Base-by-base conservation (phyloP, 1,284 basidiomycete genomes). In the Ganoderma boninense region DNA sequence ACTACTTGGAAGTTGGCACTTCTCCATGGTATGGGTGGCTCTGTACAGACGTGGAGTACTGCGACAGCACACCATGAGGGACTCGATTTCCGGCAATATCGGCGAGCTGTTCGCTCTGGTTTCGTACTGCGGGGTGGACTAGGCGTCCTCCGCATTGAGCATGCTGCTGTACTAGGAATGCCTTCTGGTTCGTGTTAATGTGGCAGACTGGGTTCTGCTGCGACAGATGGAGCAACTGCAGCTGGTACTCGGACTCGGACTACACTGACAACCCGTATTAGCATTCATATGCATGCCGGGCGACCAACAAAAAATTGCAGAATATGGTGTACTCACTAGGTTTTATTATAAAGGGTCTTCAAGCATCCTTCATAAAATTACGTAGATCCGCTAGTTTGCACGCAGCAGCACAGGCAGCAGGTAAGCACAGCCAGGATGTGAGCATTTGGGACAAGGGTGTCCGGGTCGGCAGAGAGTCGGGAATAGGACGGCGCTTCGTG, bases 401-500 rank as follows among this genome's bases (percentile, higher is more conserved):
- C n/a, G n/a, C n/a, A n/a, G n/a, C n/a, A n/a, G n/a, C n/a, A n/a
- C n/a, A n/a, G n/a, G n/a, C n/a, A n/a, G n/a, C n/a, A n/a, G n/a
- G 42, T 43, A n/a, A 8, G n/a, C 7, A 16, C 4, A 16, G 14
- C 7, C 7, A 23, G 20, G 7, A 23, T n/a, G n/a, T 23, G 11
- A 20, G 20, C 5, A 20, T n/a, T 13, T 1, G 49, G n/a, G 49
- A 52, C 46, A 49, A 29, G 52, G 26, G 13, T 6, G 23, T 5
- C 23, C 26, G 54, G 29, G 44, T 18, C 26, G 54, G 54, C 26
- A 10, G 13, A 4, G 46, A 32, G 54, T 56, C 54, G 54, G 54
- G 54, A 56, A 29, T 56, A 10, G 49, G 49, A 52, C 49, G 49
- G 49, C 54, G 54, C 54, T 56, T 74, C 73, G 73, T 74, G 73